A percentile compares a stretch with the other conserved stretches of the same genome.
These are phyloP conservation scores for Cenococcum geophilum DNA, from an alignment of 495 filamentous ascomycete species.

Conservation along the genomic window DNA sequence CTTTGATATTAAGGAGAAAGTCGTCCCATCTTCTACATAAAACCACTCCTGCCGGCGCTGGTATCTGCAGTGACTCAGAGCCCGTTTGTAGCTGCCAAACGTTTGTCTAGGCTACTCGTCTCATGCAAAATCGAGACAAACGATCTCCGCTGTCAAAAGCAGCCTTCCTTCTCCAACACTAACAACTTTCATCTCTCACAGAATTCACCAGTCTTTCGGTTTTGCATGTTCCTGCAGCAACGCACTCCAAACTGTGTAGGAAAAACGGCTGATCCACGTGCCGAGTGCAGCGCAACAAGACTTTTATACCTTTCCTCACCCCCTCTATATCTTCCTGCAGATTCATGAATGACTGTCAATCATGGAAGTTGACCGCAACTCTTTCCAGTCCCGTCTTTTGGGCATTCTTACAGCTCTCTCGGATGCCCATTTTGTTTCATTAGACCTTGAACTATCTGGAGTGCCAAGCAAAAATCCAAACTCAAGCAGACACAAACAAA, in stretches of 20 bases:
- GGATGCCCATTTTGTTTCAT: constrained; percentile 57
- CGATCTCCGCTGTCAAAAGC: neutral
- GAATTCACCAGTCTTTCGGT: too few relatives aligned
- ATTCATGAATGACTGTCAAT: constrained; percentile 3
- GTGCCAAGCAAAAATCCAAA: constrained; percentile 41
- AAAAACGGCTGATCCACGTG: neutral
- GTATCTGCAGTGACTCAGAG: too few relatives aligned
- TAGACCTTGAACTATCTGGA: constrained; percentile 76
- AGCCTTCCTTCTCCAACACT: neutral
- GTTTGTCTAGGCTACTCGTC: too few relatives aligned
- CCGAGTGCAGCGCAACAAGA: too few relatives aligned
- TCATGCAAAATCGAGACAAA: neutral
- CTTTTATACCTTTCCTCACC: too few relatives aligned
- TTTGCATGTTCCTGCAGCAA: too few relatives aligned
- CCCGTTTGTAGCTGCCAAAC: too few relatives aligned
- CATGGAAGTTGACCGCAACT: constrained; percentile 59
- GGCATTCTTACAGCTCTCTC: constrained; percentile 54
- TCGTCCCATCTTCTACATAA: too few relatives aligned
- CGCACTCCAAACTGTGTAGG: neutral
- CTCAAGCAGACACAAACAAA: constrained; percentile 20
- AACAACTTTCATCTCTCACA: too few relatives aligned
- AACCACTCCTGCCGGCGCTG: too few relatives aligned
- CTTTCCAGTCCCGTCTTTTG: constrained; percentile 53
- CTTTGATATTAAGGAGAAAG: too few relatives aligned
- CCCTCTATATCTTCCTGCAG: neutral